Conservation (phyloP, 192 early-diverging fungal genomes). For the Coemansia sp. region DNA sequence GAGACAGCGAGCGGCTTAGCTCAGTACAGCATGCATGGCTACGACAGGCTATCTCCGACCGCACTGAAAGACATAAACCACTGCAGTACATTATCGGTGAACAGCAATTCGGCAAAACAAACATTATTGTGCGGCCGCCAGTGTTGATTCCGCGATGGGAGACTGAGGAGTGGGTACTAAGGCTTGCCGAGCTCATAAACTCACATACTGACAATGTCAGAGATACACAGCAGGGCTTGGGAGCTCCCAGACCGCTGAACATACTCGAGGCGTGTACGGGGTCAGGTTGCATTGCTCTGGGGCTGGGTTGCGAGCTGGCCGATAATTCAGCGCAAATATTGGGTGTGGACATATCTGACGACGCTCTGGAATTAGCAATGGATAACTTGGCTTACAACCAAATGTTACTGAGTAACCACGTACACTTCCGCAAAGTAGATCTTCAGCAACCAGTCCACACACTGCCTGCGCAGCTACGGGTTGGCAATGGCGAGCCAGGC, state of each 20-base stretch:
- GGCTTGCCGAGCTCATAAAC: constrained; percentile 58
- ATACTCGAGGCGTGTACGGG: constrained; percentile 91
- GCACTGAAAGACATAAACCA: constrained; percentile 70
- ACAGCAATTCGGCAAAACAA: constrained; percentile 82
- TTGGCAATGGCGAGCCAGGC: background rate
- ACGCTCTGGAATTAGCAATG: constrained; percentile 65
- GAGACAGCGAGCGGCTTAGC: constrained; percentile 19
- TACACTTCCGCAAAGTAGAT: constrained; percentile 58
- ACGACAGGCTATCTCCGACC: constrained; percentile 58
- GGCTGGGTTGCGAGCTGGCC: constrained; percentile 64
- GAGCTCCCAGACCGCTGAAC: constrained; percentile 40
- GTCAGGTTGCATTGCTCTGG: constrained; percentile 79
- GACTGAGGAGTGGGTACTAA: constrained; percentile 90
- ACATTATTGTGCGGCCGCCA: constrained; percentile 69
- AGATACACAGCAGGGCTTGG: background rate
- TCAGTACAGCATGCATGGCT: constrained; percentile 55
- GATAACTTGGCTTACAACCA: constrained; percentile 55
- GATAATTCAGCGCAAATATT: constrained; percentile 47
- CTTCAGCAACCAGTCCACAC: constrained; percentile 29
- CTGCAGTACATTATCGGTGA: constrained; percentile 92
- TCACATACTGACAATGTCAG: background rate
- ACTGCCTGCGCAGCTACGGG: constrained; percentile 9
- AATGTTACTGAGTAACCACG: constrained; percentile 29
- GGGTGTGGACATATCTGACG: constrained; percentile 67
- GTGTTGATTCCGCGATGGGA: constrained; percentile 91